A percentile compares a stretch with the other conserved stretches of the same genome.
These are phyloP conservation scores for Rhizophlyctis rosea DNA, from an alignment of 192 early-diverging fungal species.

Conservation along the genomic window DNA sequence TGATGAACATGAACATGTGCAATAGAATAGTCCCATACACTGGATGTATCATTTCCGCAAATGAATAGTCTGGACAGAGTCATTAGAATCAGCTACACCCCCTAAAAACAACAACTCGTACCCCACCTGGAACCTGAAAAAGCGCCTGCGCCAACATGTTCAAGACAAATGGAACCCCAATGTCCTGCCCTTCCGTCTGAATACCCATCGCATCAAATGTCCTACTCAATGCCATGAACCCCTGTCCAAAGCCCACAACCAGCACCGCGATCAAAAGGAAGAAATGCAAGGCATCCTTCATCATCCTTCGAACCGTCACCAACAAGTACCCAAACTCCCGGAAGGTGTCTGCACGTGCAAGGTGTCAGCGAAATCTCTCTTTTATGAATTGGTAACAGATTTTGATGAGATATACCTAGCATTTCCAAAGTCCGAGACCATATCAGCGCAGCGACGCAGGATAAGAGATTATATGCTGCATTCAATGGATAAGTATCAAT, in stretches of 20 bases:
- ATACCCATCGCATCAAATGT: background rate
- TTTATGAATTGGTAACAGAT: background rate
- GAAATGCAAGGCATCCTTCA: slow-evolving; percentile 13
- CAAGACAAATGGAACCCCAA: slow-evolving; percentile 5
- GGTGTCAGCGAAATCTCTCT: background rate
- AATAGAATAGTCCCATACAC: slow-evolving; percentile 18
- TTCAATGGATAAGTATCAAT: too few relatives aligned
- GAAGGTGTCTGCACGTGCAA: slow-evolving; percentile 8
- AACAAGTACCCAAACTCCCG: slow-evolving; percentile 21
- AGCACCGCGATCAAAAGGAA: slow-evolving; percentile 24
- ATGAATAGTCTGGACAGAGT: slow-evolving; percentile 13
- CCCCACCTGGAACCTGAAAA: background rate
- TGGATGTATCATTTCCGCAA: slow-evolving; percentile 4
- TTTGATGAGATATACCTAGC: background rate
- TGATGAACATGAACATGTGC: slow-evolving; percentile 20
- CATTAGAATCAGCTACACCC: background rate
- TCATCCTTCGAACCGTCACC: slow-evolving; percentile 18
- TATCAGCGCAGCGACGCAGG: slow-evolving; percentile 14
- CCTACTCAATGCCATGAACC: slow-evolving; percentile 6
- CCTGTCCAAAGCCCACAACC: slow-evolving; percentile 20
- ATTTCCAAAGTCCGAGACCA: slow-evolving; percentile 26
- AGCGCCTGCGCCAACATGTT: slow-evolving; percentile 10
- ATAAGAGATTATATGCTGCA: slow-evolving; percentile 16
- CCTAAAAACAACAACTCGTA: background rate
- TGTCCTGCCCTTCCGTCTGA: background rate